Evolutionary conservation across 2,329 filamentous ascomycete species (phyloP).

Genomic region (Tolypocladium album): DNA sequence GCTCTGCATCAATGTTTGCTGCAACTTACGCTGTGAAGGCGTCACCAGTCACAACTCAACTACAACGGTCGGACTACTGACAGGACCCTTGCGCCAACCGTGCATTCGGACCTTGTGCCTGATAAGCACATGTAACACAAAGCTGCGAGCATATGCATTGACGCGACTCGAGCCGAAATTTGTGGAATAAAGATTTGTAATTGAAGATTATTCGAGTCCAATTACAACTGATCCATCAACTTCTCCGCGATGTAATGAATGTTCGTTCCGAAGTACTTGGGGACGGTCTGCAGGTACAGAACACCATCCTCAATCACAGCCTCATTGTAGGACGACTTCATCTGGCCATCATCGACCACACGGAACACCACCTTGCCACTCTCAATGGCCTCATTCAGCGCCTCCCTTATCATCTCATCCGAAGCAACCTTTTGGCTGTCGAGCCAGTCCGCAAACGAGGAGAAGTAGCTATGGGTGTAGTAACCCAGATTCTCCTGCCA

Average conservation of each 20-base stretch:
- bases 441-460: conserved; percentile 29
- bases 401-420: conserved; percentile 39
- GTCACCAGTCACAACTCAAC: background rate
- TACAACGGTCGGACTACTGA: background rate
- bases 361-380: conserved; percentile 32
- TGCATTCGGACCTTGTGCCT: background rate
- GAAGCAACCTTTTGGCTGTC: conserved; percentile 31
- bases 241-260: conserved; percentile 16
- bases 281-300: conserved; percentile 34
- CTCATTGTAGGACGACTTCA: conserved; percentile 32
- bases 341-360: conserved; percentile 32
- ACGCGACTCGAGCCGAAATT: background rate
- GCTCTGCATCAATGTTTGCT: background rate
- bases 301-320: conserved; percentile 35
- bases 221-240: conserved; percentile 17
- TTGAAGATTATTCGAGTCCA: background rate
- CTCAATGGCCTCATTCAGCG: conserved; percentile 32
- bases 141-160: background rate
- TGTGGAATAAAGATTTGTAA: background rate
- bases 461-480: conserved; percentile 30
- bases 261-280: conserved; percentile 19
- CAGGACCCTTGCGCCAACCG: background rate
- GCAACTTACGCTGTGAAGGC: background rate
- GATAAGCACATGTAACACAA: background rate
- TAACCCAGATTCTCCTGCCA: conserved; percentile 34